These are phyloP conservation scores for Phytophthora multivora DNA, from an alignment of 352 stramenopile genomes.

Conservation along the genomic window DNA sequence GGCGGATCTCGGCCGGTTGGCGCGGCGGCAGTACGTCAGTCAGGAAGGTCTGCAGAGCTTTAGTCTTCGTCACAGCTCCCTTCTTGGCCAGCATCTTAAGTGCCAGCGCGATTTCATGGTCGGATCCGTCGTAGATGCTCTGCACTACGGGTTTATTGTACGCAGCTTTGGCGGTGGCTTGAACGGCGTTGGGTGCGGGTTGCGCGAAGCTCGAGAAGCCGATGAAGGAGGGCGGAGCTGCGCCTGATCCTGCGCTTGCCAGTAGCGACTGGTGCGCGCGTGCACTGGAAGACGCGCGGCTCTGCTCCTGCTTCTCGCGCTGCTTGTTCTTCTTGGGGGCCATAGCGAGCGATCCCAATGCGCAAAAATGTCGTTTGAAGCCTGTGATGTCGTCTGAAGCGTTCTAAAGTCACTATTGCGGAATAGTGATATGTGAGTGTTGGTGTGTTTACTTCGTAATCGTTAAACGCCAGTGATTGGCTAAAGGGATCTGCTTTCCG, in stretches of 20 bases:
- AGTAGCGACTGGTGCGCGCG: slow-evolving; percentile 73
- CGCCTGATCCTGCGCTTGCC: slow-evolving; percentile 26
- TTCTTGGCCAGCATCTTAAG: slow-evolving; percentile 90
- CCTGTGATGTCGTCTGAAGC: too few species aligned
- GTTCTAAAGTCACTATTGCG: too few species aligned
- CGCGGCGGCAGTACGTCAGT: slow-evolving; percentile 64
- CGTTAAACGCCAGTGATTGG: slow-evolving; percentile 8
- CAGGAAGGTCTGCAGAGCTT: slow-evolving; percentile 74
- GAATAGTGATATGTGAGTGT: slow-evolving; percentile 18
- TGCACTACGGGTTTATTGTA: slow-evolving; percentile 29
- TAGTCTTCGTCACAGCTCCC: slow-evolving; percentile 79
- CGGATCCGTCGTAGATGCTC: slow-evolving; percentile 77
- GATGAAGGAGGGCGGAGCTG: slow-evolving; percentile 54
- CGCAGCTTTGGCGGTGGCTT: slow-evolving; percentile 14
- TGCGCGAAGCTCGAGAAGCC: slow-evolving; percentile 75
- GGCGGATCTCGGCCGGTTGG: slow-evolving; percentile 59
- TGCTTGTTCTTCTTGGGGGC: slow-evolving; percentile 87
- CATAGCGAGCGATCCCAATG: slow-evolving; percentile 14
- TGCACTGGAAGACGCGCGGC: slow-evolving; percentile 75
- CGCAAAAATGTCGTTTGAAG: too few species aligned
- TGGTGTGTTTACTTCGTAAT: slow-evolving; percentile 21
- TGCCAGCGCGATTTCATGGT: slow-evolving; percentile 77
- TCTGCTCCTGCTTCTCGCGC: slow-evolving; percentile 87
- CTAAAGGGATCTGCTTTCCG: not conserved
- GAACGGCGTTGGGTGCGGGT: slow-evolving; percentile 16